Base-by-base conservation (phyloP, 73 alveolate genomes). In the Urostyla sp. region DNA sequence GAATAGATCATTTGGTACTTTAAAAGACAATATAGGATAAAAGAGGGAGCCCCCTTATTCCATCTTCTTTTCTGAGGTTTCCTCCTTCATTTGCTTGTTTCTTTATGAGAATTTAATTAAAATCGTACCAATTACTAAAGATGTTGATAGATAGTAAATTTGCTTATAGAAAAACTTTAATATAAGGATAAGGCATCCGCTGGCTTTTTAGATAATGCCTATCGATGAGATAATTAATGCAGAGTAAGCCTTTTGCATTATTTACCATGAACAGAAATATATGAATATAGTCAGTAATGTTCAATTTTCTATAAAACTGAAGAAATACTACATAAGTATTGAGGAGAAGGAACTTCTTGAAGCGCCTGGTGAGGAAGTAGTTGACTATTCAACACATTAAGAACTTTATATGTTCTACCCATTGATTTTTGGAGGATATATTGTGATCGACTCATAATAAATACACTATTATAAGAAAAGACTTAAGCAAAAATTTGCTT, bases 11-110 rank as follows among this genome's bases (percentile, higher is more conserved):
- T 43, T 60, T 43, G 79, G 79, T 8, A 63, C 37, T 23, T 43
- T 63, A 27, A 21, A 18, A 37, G 79, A 63, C 44, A 10, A 24
- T 16, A 63, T 60, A 21, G 79, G 79, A 16, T 23, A 63, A 21
- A 63, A 40, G 28, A 63, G 79, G 44, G 79, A 63, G 30, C 79
- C 79, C 2, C 79, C 79, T 1, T 63, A 63, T 63, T 63, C 79
- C 16, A 50, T 63, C 5, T n/a, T n/a, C n/a, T n/a, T 63, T 63
- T 63, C 45, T 63, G 34, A 60, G 79, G 8, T 36, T 60, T 8
- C 20, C 37, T 63, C 61, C 26, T 63, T 27, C 44, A 63, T 63
- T 38, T 57, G 79, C 40, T 26, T 63, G 4, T 43, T 63, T 57
- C 79, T 63, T 24, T 63, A 63, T 32, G 79, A 63, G 27, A 63